Evolutionary conservation across 495 filamentous ascomycete genomes (phyloP).

Genomic region (Xylaria telfairii): DNA sequence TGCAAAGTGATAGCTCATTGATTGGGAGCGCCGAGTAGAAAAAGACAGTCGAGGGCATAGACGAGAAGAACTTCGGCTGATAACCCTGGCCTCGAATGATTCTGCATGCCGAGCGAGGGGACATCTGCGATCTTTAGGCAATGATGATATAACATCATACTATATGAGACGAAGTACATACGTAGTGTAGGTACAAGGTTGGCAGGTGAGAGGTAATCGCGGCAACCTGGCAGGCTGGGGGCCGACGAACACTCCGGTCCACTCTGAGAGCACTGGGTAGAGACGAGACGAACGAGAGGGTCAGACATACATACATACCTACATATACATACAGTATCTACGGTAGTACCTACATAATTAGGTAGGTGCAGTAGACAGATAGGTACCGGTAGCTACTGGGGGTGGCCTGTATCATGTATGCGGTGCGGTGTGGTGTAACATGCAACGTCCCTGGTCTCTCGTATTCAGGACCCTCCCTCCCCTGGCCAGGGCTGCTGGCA

Average conservation of each 20-base stretch:
- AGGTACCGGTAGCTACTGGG: no score
- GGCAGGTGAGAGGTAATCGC: background rate
- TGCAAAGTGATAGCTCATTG: background rate
- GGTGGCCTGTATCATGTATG: no score
- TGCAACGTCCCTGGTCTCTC: background rate
- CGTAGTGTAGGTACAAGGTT: background rate
- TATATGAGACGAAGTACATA: background rate
- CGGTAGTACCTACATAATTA: no score
- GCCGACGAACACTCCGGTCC: constrained; percentile 1
- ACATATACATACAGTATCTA: background rate
- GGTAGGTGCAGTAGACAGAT: no score
- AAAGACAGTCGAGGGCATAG: background rate
- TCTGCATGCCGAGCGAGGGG: background rate
- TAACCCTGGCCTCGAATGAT: background rate
- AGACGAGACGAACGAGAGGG: constrained; percentile 5
- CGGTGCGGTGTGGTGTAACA: background rate
- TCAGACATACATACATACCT: background rate
- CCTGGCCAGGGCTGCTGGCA: background rate
- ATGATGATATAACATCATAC: background rate
- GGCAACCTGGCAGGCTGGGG: background rate
- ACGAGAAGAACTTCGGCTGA: background rate
- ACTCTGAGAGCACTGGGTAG: background rate
- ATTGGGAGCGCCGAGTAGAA: background rate
- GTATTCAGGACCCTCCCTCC: background rate
- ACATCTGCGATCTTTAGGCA: background rate